phyloP scores from a whole-genome alignment of 2,329 filamentous ascomycete species.

The Berkeleyomyces rouxiae region DNA sequence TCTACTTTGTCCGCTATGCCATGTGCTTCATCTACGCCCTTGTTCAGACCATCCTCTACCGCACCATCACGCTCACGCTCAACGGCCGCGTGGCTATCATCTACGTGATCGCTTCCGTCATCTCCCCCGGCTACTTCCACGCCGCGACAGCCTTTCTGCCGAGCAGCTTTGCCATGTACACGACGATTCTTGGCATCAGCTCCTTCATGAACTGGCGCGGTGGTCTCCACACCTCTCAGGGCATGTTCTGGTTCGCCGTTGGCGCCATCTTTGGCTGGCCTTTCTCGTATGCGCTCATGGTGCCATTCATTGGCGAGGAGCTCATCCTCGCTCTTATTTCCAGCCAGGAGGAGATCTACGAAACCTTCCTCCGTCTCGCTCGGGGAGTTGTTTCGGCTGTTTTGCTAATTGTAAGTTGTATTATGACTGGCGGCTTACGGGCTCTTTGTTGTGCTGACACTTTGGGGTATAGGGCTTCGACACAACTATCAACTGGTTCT shows the following conservation, averaged over 20 bases:
- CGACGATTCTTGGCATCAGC: slow-evolving; percentile 66
- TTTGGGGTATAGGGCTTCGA: slow-evolving; percentile 43
- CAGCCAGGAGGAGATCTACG: slow-evolving; percentile 40
- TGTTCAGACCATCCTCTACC: slow-evolving; percentile 69
- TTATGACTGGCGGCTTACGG: not conserved
- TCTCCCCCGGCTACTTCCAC: slow-evolving; percentile 86
- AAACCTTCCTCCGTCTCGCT: slow-evolving; percentile 42
- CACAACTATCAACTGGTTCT: slow-evolving; percentile 58
- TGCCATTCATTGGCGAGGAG: slow-evolving; percentile 72
- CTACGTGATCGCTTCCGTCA: slow-evolving; percentile 60
- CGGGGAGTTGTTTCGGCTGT: slow-evolving; percentile 52
- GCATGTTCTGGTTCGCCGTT: slow-evolving; percentile 79
- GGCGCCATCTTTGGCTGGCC: slow-evolving; percentile 86
- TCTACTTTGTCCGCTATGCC: slow-evolving; percentile 67
- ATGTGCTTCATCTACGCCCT: slow-evolving; percentile 63
- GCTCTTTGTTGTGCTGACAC: not conserved
- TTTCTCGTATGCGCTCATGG: slow-evolving; percentile 67
- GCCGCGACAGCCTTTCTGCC: slow-evolving; percentile 75
- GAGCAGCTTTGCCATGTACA: slow-evolving; percentile 95
- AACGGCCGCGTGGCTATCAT: slow-evolving; percentile 73
- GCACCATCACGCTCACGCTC: slow-evolving; percentile 56
- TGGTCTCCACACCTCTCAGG: slow-evolving; percentile 61
- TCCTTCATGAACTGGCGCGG: slow-evolving; percentile 83
- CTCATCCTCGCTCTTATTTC: slow-evolving; percentile 38
- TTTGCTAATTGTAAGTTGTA: slow-evolving; percentile 45